phyloP scores from a whole-genome alignment of 2,329 filamentous ascomycete species.

The Ceratocystis papillata region DNA sequence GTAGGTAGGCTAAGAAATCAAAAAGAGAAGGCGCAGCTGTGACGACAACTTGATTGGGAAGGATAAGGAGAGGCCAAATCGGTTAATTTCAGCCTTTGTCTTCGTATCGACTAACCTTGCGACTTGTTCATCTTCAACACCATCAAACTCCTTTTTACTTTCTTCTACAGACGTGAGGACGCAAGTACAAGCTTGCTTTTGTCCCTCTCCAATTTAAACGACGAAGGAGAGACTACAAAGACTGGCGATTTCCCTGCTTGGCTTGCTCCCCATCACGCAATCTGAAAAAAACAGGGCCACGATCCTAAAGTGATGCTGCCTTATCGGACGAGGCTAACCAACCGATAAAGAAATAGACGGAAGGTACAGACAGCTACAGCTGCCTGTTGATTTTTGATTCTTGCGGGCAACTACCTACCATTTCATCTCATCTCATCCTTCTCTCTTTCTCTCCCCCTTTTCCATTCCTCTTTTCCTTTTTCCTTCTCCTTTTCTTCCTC shows the following conservation, averaged over 20 bases:
- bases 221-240: neutral
- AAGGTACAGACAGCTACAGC: neutral
- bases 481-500: neutral
- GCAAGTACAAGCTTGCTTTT: neutral
- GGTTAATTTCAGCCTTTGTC: neutral
- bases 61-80: neutral
- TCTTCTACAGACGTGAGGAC: neutral
- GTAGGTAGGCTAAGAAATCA: neutral
- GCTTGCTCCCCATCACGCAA: conserved; percentile 9
- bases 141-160: neutral
- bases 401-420: too few species aligned
- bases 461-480: neutral
- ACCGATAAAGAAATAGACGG: neutral
- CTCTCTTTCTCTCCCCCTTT: neutral
- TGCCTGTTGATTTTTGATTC: too few species aligned
- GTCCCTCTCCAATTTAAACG: neutral
- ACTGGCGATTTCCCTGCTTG: neutral
- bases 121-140: neutral
- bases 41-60: neutral
- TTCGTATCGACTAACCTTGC: neutral
- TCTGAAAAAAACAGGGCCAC: neutral
- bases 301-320: neutral
- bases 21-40: conserved; percentile 8
- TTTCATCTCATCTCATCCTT: too few species aligned
- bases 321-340: neutral